These are phyloP conservation scores for Fusarium abutilonis DNA, from an alignment of 2,329 filamentous ascomycete species.

Conservation along the genomic window DNA sequence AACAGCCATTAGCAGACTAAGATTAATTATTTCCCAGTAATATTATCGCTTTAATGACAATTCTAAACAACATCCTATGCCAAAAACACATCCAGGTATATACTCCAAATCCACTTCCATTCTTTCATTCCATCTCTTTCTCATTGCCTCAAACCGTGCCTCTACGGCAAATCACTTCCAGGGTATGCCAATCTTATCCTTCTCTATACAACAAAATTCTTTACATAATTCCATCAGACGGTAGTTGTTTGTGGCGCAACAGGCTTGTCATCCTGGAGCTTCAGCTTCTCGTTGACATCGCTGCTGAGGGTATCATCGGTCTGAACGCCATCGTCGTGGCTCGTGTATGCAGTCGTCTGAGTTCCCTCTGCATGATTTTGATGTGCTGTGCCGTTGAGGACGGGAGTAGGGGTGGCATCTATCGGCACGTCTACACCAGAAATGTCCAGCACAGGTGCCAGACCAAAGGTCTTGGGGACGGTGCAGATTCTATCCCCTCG, in stretches of 20 bases:
- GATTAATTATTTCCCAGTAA: constrained; percentile 15
- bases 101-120: constrained; percentile 7
- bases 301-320: constrained; percentile 45
- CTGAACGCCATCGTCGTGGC: constrained; percentile 43
- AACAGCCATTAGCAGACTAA: not conserved
- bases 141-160: not conserved
- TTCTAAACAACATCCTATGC: constrained; percentile 17
- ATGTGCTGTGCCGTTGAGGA: constrained; percentile 8
- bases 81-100: constrained; percentile 16
- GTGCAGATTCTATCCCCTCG: constrained; percentile 62
- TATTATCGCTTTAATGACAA: constrained; percentile 4
- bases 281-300: constrained; percentile 48
- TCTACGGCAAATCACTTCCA: constrained; percentile 1
- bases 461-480: constrained; percentile 55
- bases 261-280: constrained; percentile 43
- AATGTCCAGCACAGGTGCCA: constrained; percentile 19
- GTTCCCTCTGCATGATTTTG: constrained; percentile 42
- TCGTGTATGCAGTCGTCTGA: constrained; percentile 29
- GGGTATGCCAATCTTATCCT: constrained; percentile 30
- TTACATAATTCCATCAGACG: constrained; percentile 10
- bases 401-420: constrained; percentile 2
- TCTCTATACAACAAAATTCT: constrained; percentile 20
- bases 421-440: constrained; percentile 1
- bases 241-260: constrained; percentile 20
- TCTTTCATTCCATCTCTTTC: constrained; percentile 5